These are phyloP conservation scores for Pseudopyrenochaeta lycopersici DNA, from an alignment of 2,329 filamentous ascomycete species.

Conservation along the genomic window DNA sequence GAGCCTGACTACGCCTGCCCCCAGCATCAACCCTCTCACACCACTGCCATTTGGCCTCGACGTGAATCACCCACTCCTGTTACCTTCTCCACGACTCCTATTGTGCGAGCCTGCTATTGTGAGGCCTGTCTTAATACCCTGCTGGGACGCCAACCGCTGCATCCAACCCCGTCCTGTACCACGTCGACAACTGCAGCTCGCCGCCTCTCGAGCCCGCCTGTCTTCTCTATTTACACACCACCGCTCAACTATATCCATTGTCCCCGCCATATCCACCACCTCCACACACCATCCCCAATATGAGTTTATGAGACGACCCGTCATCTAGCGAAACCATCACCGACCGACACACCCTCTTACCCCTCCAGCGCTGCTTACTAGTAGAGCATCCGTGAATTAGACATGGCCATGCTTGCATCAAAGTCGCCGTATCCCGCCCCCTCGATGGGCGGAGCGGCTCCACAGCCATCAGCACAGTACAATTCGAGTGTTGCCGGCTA, in stretches of 20 bases:
- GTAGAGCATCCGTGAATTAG: constrained; percentile 4
- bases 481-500: constrained; percentile 45
- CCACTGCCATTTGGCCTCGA: background rate
- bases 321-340: constrained; percentile 4
- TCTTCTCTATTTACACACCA: constrained; percentile 1
- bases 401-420: constrained; percentile 81
- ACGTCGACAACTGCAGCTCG: constrained; percentile 14
- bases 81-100: background rate
- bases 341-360: constrained; percentile 7
- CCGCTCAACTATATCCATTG: background rate
- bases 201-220: constrained; percentile 16
- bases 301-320: constrained; percentile 22
- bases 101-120: constrained; percentile 7
- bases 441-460: constrained; percentile 53
- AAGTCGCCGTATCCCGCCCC: constrained; percentile 73
- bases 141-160: constrained; percentile 8
- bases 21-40: constrained; percentile 5
- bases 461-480: constrained; percentile 47
- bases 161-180: constrained; percentile 16
- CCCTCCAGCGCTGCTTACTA: constrained; percentile 1
- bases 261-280: background rate
- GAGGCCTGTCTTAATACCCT: constrained; percentile 11
- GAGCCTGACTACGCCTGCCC: constrained; percentile 9
- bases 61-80: background rate
- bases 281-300: constrained; percentile 20